Evolutionary conservation across 768 basidiomycete genomes (phyloP), one percentile per base, ranked within the genome.

Genomic region (Mycena latifolia): DNA sequence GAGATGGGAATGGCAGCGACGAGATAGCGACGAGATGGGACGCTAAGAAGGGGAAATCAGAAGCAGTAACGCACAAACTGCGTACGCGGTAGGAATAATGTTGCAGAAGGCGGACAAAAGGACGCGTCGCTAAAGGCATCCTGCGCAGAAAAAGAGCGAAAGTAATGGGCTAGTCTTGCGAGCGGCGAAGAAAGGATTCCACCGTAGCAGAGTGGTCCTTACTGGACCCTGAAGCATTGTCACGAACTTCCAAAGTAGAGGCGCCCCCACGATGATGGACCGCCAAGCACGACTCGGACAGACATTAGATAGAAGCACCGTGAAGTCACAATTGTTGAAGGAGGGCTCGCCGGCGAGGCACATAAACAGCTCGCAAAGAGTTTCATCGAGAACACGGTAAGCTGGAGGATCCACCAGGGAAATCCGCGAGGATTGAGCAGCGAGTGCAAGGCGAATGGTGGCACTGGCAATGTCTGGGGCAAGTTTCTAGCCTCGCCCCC

Each of bases 281-380:
- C 66, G 55, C 66, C 66, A 67, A 33, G 25, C 25, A 4, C n/a
- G n/a, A n/a, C n/a, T n/a, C n/a, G n/a, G 31, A 20, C 66, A 67
- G 3, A 63, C 61, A 47, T 63, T 61, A 14, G 66, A 57, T 3
- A 67, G 60, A 43, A 28, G 48, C 31, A 61, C 60, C 18, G 29
- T 12, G 24, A 25, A 9, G 24, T 66, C 45, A 47, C 29, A 45
- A 20, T 35, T 50, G 43, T 61, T 52, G 59, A 14, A 25, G 47
- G 31, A 51, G 14, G 65, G 58, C 15, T 61, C 47, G 65, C 50
- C 48, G 55, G 48, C 55, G 59, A 66, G 55, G 18, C 48, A 39
- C 33, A 59, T 45, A 29, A 66, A 55, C 14, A 66, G 48, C 33
- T 56, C 46, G 50, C 61, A 66, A 20, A 66, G 60, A 33, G 31